These are phyloP conservation scores for Backusella macrospora DNA, from an alignment of 192 early-diverging fungal species.

Conservation along the genomic window DNA sequence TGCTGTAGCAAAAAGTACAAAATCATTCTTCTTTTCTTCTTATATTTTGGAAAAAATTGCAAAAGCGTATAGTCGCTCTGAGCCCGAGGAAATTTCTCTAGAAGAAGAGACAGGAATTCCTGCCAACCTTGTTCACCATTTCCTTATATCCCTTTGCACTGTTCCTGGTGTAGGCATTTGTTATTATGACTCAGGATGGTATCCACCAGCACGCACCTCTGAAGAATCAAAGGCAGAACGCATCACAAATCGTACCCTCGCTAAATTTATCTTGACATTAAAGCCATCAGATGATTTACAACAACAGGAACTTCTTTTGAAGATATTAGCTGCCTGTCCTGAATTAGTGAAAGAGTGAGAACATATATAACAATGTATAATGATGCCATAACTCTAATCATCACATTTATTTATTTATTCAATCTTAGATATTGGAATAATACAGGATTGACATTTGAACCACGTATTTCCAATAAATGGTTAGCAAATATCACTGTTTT, in stretches of 20 bases:
- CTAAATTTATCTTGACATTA: constrained; percentile 58
- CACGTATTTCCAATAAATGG: constrained; percentile 70
- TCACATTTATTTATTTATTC: constrained; percentile 10
- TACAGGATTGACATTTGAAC: constrained; percentile 67
- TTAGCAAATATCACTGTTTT: constrained; percentile 77
- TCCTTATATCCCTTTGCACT: constrained; percentile 74
- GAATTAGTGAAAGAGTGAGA: constrained; percentile 73
- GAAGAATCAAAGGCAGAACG: constrained; percentile 35
- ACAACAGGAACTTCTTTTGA: constrained; percentile 70
- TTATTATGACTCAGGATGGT: constrained; percentile 77
- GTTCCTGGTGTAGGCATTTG: constrained; percentile 75
- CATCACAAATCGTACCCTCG: constrained; percentile 59
- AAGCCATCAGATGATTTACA: constrained; percentile 64
- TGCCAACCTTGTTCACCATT: constrained; percentile 67
- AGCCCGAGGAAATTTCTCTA: constrained; percentile 43
- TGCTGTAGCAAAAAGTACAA: constrained; percentile 54
- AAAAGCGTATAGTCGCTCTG: constrained; percentile 57
- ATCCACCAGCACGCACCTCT: constrained; percentile 52
- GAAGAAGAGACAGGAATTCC: constrained; percentile 35
- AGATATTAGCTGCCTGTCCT: constrained; percentile 67
- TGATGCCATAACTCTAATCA: background rate
- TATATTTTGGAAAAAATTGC: constrained; percentile 68
- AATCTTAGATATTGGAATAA: constrained; percentile 65
- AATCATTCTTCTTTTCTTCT: constrained; percentile 72
- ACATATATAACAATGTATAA: background rate